Conservation (phyloP, 78 protist species). For the Dictyostelium firmibasis region DNA sequence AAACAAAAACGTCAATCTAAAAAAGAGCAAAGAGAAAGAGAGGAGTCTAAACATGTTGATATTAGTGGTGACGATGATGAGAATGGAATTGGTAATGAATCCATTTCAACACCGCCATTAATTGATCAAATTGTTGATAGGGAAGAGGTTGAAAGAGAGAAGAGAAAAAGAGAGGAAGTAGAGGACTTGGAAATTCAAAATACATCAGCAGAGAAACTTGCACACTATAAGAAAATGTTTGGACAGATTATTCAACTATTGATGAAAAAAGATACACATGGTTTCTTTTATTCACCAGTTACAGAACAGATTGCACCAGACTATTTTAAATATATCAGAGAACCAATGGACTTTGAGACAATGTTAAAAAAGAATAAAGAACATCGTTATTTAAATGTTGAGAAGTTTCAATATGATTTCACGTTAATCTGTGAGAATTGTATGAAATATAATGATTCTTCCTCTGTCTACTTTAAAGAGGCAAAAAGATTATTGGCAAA, state of each 20-base stretch:
- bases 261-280: conserved; percentile 52
- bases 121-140: not conserved
- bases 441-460: conserved; percentile 33
- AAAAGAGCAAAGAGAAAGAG: not conserved
- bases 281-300: conserved; percentile 52
- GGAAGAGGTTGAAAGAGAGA: not conserved
- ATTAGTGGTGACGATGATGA: not conserved
- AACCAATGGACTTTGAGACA: conserved; percentile 73
- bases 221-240: conserved; percentile 19
- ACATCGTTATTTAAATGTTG: not conserved
- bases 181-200: not conserved
- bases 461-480: conserved; percentile 41
- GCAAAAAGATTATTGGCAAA: conserved; percentile 20
- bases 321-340: conserved; percentile 54
- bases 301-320: conserved; percentile 71
- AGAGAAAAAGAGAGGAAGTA: not conserved
- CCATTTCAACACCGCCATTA: not conserved
- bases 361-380: conserved; percentile 29
- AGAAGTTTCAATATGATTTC: conserved; percentile 50
- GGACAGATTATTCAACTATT: not conserved
- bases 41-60: not conserved
- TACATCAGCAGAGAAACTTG: not conserved
- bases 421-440: conserved; percentile 68
- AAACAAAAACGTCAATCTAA: not conserved
- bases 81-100: not conserved